phyloP scores from a whole-genome alignment of 148 eudicot species.

The Salicornia ramosissima region DNA sequence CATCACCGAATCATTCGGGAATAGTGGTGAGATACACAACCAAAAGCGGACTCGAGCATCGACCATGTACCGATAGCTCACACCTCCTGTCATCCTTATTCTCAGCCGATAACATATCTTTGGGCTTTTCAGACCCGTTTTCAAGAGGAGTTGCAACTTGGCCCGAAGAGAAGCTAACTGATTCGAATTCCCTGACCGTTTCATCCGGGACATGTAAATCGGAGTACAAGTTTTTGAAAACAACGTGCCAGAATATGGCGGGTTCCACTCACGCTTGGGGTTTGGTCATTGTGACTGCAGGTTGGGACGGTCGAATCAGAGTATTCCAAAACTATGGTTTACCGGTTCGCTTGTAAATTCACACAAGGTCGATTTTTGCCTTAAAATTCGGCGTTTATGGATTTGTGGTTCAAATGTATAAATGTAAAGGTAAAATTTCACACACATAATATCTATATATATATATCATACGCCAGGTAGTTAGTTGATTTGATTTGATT shows the following conservation, averaged over 20 bases:
- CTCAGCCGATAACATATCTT: constrained; percentile 37
- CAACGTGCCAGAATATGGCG: constrained; percentile 52
- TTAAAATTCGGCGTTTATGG: not conserved
- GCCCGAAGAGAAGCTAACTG: constrained; percentile 78
- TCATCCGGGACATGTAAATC: constrained; percentile 42
- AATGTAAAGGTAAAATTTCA: constrained; percentile 28
- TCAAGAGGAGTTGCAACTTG: constrained; percentile 73
- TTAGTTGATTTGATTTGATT: too few species aligned
- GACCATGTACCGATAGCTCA: constrained; percentile 15
- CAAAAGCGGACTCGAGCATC: constrained; percentile 26
- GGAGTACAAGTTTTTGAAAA: constrained; percentile 55
- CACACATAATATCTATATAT: constrained; percentile 19
- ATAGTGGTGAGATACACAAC: constrained; percentile 26
- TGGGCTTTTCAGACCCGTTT: constrained; percentile 44
- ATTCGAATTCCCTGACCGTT: constrained; percentile 29
- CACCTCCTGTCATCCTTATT: constrained; percentile 25
- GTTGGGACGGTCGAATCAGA: constrained; percentile 82
- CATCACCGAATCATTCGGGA: constrained; percentile 24
- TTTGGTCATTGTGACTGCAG: constrained; percentile 77
- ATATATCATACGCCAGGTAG: too few species aligned
- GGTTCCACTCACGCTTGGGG: constrained; percentile 76
- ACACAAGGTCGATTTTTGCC: not conserved
- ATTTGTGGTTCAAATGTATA: constrained; percentile 23
- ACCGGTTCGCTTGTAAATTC: constrained; percentile 51
- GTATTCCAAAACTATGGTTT: constrained; percentile 79